Evolutionary conservation across 805 yeast genomes (phyloP).

Genomic region (Zygosaccharomyces pseudorouxii): DNA sequence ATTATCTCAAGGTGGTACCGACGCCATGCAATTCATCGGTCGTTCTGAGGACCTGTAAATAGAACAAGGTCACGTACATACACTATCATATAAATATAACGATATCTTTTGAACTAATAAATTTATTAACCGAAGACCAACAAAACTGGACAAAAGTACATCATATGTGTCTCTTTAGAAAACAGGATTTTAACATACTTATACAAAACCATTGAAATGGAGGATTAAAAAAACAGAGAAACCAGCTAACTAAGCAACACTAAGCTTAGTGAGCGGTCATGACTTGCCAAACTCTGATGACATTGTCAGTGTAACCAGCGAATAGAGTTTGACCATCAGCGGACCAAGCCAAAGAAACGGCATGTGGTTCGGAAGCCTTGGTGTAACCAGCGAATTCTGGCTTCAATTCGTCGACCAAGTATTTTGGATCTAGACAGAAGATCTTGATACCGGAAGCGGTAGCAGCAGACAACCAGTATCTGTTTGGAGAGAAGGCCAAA

Average conservation of each 20-base stretch:
- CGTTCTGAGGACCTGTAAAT: conserved; percentile 16
- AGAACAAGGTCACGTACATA: not conserved
- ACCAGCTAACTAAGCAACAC: conserved; percentile 8
- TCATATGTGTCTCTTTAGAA: conserved; percentile 4
- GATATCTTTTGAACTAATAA: too few relatives aligned
- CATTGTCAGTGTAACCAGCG: conserved; percentile 99
- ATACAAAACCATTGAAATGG: conserved; percentile 9
- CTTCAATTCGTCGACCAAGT: conserved; percentile 92
- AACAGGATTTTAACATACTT: conserved; percentile 7
- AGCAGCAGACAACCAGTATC: conserved; percentile 99
- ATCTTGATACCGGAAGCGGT: conserved; percentile 96
- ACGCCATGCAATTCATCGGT: conserved; percentile 61
- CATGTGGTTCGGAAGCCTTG: conserved; percentile 96
- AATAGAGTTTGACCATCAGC: conserved; percentile 99
- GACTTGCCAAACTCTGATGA: conserved; percentile 99
- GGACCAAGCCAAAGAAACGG: conserved; percentile 98
- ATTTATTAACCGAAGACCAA: not conserved
- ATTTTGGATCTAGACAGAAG: conserved; percentile 94
- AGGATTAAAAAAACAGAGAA: not conserved
- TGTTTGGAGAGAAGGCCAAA: conserved; percentile 99
- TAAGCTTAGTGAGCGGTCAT: conserved; percentile 59
- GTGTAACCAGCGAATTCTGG: conserved; percentile 90
- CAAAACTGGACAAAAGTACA: not conserved
- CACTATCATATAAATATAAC: not conserved
- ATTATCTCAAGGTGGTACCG: conserved; percentile 59